Evolutionary conservation across 805 yeast genomes (phyloP), one percentile per base, ranked within the genome.

Genomic region (Candida broadrunensis): DNA sequence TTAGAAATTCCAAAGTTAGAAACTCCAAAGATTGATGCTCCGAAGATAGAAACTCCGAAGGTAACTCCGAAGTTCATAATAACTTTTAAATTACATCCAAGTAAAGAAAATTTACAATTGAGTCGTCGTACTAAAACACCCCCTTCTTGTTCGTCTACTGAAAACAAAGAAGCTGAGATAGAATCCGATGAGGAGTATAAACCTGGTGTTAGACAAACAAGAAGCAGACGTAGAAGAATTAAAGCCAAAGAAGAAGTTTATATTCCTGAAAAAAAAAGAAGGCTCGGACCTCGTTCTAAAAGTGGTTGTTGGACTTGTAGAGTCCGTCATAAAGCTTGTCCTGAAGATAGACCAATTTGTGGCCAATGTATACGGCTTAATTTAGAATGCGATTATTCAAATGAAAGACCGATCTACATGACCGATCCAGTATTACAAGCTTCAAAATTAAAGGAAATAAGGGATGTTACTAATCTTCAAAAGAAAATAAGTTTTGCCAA

Each of bases 241-340:
- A 23, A 21, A 9, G 8, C 16, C 18, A 19, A 24, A 14, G 13
- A 30, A 16, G 36, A 36, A n/a, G 42, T 20, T 12, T 24, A 33
- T 14, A 34, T 20, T n/a, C 34, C 41, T 5, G 52, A 50, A 17
- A 50, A 50, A 36, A 54, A 48, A 39, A 42, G 52, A 23, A 49
- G 36, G 20, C 34, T 49, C 15, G 54, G 52, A 2, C 54, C 56
- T 2, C 52, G 83, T 36, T 77, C 82, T 1, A 74, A 73, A 44
- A 66, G 67, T 23, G 90, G 90, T 0, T 85, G 93, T 54, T 85
- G 91, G 91, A 85, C 87, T 5, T 85, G 91, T 55, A 62, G 90
- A 42, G 60, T 83, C 14, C 70, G 93, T 30, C 81, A 86, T 48
- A 85, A 85, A 56, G 78, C 82, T 48, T 85, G 91, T 52, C 76